Evolutionary conservation across 2,329 filamentous ascomycete genomes (phyloP).

Genomic region (Gremmenia infestans): DNA sequence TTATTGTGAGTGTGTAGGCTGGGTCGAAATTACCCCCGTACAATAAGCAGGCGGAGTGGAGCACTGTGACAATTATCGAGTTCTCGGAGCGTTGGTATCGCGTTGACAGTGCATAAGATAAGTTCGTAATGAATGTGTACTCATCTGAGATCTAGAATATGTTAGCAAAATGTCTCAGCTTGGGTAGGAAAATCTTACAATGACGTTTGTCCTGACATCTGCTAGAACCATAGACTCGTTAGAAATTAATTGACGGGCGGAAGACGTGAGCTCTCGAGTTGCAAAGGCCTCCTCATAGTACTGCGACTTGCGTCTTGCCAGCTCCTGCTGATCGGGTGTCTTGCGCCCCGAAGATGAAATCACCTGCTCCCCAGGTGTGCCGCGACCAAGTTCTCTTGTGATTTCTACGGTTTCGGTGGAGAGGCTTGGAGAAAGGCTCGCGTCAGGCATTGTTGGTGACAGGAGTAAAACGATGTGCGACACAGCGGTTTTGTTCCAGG

Average conservation of each 20-base stretch:
- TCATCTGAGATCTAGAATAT: constrained; percentile 64
- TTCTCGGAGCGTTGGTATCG: constrained; percentile 71
- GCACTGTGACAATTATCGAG: constrained; percentile 70
- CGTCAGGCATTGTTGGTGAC: constrained; percentile 23
- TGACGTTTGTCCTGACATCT: constrained; percentile 60
- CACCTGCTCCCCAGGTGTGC: constrained; percentile 26
- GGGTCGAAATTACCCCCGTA: constrained; percentile 73
- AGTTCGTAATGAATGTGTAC: constrained; percentile 66
- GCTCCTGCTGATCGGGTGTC: constrained; percentile 24
- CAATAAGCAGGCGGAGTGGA: constrained; percentile 69
- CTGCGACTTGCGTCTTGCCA: constrained; percentile 28
- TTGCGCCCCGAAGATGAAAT: constrained; percentile 22
- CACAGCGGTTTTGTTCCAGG: constrained; percentile 6
- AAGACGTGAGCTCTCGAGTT: constrained; percentile 25
- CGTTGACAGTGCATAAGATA: constrained; percentile 67
- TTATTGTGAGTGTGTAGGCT: constrained; percentile 73
- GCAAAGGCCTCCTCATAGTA: constrained; percentile 34
- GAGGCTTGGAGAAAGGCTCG: constrained; percentile 11
- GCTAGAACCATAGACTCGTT: constrained; percentile 48
- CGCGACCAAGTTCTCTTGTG: constrained; percentile 26
- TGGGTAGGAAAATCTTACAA: constrained; percentile 40
- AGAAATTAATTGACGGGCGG: constrained; percentile 26
- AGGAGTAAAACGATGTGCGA: constrained; percentile 22
- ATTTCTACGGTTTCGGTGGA: constrained; percentile 21
- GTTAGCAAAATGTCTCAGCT: constrained; percentile 22